A percentile compares a stretch with the other conserved stretches of the same genome.
These are phyloP conservation scores for Trichoderma orchidacearum DNA, from an alignment of 495 filamentous ascomycete species.

Conservation along the genomic window DNA sequence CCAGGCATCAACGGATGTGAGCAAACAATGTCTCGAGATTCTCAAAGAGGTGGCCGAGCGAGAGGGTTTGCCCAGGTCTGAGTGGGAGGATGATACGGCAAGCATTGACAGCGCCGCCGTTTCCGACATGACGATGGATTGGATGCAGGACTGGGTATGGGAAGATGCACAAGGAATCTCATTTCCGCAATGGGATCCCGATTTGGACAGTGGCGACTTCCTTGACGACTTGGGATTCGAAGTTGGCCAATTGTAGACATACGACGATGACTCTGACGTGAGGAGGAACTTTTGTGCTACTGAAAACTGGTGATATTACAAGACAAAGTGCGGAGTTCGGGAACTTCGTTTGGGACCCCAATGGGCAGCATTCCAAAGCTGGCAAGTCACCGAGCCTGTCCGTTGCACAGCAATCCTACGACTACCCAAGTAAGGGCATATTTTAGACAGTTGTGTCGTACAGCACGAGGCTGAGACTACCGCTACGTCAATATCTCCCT, in stretches of 20 bases:
- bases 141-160: constrained; percentile 4
- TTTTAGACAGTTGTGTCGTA: background rate
- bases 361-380: no score
- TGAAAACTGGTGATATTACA: no score
- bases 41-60: constrained; percentile 9
- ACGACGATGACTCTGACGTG: no score
- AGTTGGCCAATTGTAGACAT: background rate
- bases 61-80: background rate
- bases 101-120: background rate
- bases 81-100: background rate
- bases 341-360: no score
- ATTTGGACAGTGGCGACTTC: background rate
- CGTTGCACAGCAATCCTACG: no score
- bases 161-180: constrained; percentile 11
- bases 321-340: no score
- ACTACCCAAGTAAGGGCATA: background rate
- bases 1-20: constrained; percentile 9
- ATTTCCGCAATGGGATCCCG: background rate
- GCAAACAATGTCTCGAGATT: constrained; percentile 8
- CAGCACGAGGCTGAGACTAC: background rate
- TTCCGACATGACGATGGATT: background rate
- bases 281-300: background rate
- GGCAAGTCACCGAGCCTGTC: no score
- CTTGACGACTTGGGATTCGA: background rate
- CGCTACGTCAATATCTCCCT: background rate